These are phyloP conservation scores for Pseudonectria buxi DNA, from an alignment of 2,329 filamentous ascomycete genomes.

Conservation along the genomic window DNA sequence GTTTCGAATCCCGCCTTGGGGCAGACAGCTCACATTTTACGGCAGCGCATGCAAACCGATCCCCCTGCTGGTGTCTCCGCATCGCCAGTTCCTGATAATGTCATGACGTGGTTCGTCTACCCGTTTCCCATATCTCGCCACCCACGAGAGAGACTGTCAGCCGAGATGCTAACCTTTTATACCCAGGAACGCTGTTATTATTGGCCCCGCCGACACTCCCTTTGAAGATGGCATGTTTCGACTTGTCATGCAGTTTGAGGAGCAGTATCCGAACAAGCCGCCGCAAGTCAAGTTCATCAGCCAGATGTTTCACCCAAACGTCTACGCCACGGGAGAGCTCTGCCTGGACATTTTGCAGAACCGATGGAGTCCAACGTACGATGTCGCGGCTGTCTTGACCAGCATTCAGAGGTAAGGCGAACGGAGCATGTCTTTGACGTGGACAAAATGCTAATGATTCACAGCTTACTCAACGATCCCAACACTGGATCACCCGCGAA, in stretches of 20 bases:
- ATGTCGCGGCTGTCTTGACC: slow-evolving; percentile 92
- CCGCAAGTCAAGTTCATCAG: slow-evolving; percentile 98
- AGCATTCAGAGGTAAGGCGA: slow-evolving; percentile 81
- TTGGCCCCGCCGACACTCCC: slow-evolving; percentile 90
- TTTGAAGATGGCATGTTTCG: slow-evolving; percentile 98
- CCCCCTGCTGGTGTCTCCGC: slow-evolving; percentile 95
- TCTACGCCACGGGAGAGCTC: slow-evolving; percentile 93
- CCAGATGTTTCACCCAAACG: slow-evolving; percentile 98
- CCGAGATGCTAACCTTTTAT: slow-evolving; percentile 10
- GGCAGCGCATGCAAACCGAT: slow-evolving; percentile 96
- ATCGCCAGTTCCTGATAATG: slow-evolving; percentile 90
- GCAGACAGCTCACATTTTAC: slow-evolving; percentile 6
- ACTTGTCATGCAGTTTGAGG: slow-evolving; percentile 98
- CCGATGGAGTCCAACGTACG: slow-evolving; percentile 96
- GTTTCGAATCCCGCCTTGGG: neutral
- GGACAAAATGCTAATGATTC: slow-evolving; percentile 20
- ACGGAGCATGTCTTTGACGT: neutral
- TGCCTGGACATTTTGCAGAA: slow-evolving; percentile 97
- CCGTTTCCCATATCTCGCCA: neutral
- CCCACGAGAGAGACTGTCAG: slow-evolving; percentile 2
- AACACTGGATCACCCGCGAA: slow-evolving; percentile 98
- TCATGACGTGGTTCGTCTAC: slow-evolving; percentile 79
- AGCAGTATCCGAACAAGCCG: slow-evolving; percentile 97
- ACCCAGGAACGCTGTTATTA: slow-evolving; percentile 92
- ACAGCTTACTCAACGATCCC: slow-evolving; percentile 88